Base-by-base conservation (phyloP, 2,329 filamentous ascomycete genomes). In the Xylaria sp. region DNA sequence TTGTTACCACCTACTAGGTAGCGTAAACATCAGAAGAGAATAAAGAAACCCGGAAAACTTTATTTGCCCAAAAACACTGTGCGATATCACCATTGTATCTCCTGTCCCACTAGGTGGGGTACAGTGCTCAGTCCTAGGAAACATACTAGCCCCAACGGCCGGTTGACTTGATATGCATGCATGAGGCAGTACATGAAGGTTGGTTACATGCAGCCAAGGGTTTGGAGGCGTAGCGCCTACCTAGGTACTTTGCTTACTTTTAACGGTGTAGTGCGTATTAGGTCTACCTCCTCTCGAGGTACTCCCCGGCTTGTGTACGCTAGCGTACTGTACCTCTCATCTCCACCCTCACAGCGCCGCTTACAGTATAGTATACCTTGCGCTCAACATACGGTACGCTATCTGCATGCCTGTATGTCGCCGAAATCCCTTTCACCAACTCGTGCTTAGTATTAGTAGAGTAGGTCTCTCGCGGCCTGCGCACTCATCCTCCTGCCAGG, bases 161-260 rank as follows among this genome's bases (percentile, higher is more conserved):
- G 56, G 55, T 59, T 60, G 48, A 55, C 59, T 62, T 68, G 64
- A 70, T 65, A 52, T 70, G 68, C 68, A 70, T 70, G 65, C 61
- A 68, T 61, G 39, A 54, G 51, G 51, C 51, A 54, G 51, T 33
- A 54, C 61, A 64, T 56, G 39, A 58, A 31, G 68, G 58, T 20
- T 69, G 64, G 63, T 58, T 70, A 70, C 65, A 70, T 65, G 61
- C 61, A 65, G 68, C 57, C 43, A 64, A 63, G 56, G 56, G n/a
- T 54, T 56, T 60, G 63, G 59, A 43, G 59, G 64, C 58, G 62
- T 54, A 57, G 64, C 48, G 55, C 55, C 54, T 10, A 2, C 52
- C 20, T n/a, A n/a, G n/a, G n/a, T n/a, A n/a, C n/a, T n/a, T 18
- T 36, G 28, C 52, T 59, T 31, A 56, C 58, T 18, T 31, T 25